Evolutionary conservation across 441 rosid genomes (phyloP).

Genomic region (Codiaeum variegatum): DNA sequence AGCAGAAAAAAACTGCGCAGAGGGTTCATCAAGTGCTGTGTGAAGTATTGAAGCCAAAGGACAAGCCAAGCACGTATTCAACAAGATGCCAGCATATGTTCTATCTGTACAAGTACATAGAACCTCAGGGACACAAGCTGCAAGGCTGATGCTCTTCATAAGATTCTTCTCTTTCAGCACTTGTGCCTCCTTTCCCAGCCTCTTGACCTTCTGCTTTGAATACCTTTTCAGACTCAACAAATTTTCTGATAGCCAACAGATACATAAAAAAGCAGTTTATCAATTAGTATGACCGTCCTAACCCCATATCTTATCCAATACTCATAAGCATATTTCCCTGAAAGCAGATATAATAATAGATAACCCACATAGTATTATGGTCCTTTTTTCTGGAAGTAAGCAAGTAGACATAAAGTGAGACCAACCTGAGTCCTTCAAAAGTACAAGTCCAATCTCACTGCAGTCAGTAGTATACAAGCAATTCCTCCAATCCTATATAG

Average conservation of each 20-base stretch:
- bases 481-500: conserved; percentile 70
- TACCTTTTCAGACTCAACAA: conserved; percentile 80
- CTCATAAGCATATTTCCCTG: conserved; percentile 10
- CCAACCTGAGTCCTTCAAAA: conserved; percentile 60
- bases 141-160: conserved; percentile 52
- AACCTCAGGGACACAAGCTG: conserved; percentile 68
- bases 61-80: conserved; percentile 71
- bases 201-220: conserved; percentile 72
- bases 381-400: background rate
- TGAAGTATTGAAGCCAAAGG: conserved; percentile 80
- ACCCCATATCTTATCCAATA: conserved; percentile 2
- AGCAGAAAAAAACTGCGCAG: conserved; percentile 73
- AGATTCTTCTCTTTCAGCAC: conserved; percentile 80
- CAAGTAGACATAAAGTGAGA: conserved; percentile 3
- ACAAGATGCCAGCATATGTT: conserved; percentile 62
- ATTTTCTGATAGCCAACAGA: conserved; percentile 42
- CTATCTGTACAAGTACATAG: conserved; percentile 67
- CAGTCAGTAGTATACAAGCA: conserved; percentile 80
- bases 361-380: background rate
- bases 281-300: conserved; percentile 12
- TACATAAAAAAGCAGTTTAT: conserved; percentile 19
- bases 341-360: background rate
- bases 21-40: conserved; percentile 67
- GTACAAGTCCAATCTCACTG: conserved; percentile 84
- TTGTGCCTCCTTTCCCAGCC: conserved; percentile 78